Evolutionary conservation across 192 early-diverging fungal species (phyloP).

Genomic region (Bifiguratus adelaidae): DNA sequence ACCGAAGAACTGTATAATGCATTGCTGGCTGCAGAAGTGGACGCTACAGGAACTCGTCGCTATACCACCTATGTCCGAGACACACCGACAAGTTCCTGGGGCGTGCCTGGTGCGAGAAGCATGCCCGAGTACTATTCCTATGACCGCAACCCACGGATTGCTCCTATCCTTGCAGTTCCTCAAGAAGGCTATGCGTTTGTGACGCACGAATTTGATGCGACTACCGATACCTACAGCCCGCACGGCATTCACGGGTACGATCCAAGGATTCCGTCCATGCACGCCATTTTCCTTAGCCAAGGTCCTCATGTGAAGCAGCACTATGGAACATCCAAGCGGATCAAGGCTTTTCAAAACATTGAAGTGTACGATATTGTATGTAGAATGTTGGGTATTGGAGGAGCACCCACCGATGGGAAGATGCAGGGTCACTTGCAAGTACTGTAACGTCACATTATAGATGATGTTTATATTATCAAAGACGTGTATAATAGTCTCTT

Average conservation of each 20-base stretch:
- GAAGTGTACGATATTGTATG: slow-evolving; percentile 64
- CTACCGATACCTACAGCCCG: slow-evolving; percentile 10
- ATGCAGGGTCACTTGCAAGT: too few relatives aligned
- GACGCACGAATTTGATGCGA: slow-evolving; percentile 16
- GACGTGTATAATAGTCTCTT: not conserved
- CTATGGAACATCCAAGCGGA: slow-evolving; percentile 9
- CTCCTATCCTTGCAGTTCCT: slow-evolving; percentile 63
- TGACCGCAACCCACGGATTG: slow-evolving; percentile 44
- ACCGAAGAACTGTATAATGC: too few relatives aligned
- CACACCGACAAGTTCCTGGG: too few relatives aligned
- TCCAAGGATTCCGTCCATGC: slow-evolving; percentile 60
- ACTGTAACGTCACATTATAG: too few relatives aligned
- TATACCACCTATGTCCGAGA: too few relatives aligned
- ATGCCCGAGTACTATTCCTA: slow-evolving; percentile 70
- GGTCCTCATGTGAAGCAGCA: slow-evolving; percentile 48
- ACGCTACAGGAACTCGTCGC: slow-evolving; percentile 38
- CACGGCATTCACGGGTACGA: slow-evolving; percentile 84
- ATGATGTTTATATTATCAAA: too few relatives aligned
- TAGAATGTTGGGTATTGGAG: slow-evolving; percentile 35
- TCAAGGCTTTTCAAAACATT: slow-evolving; percentile 51
- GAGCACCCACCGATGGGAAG: slow-evolving; percentile 70
- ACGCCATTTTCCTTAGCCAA: slow-evolving; percentile 72
- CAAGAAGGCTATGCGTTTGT: slow-evolving; percentile 53
- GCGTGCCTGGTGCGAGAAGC: too few relatives aligned
- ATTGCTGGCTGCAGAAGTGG: too few relatives aligned